Percentiles rank a stretch among this genome's conserved stretches.
phyloP scores from a whole-genome alignment of 2,329 filamentous ascomycete species.

The Atkinsonella texensis region DNA sequence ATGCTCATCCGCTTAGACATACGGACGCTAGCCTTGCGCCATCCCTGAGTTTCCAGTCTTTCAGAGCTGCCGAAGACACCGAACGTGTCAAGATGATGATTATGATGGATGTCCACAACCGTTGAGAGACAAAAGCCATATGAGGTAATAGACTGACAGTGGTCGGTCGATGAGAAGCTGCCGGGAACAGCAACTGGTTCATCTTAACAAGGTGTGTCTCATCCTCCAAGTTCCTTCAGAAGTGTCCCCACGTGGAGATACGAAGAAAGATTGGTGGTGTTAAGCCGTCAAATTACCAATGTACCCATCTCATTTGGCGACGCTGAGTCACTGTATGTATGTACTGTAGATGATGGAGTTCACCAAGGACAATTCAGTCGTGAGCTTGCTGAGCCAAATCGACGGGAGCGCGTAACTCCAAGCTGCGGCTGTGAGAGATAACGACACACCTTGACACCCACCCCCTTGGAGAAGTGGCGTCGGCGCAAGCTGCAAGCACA shows the following conservation, averaged over 20 bases:
- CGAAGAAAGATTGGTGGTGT: background rate
- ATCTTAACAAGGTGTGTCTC: background rate
- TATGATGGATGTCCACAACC: background rate
- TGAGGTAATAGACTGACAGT: background rate
- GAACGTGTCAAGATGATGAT: background rate
- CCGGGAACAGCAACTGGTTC: constrained; percentile 1
- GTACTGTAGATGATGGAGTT: background rate
- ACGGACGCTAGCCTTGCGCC: background rate
- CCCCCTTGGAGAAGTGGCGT: background rate
- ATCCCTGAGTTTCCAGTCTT: background rate
- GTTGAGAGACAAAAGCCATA: background rate
- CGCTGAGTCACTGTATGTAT: background rate
- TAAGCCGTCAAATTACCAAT: background rate
- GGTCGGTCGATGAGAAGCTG: constrained; percentile 1
- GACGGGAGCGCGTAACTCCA: too few species aligned
- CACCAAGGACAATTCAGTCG: background rate
- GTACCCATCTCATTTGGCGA: background rate
- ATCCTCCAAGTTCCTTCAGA: background rate
- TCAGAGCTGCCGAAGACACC: background rate
- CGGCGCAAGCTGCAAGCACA: constrained; percentile 2
- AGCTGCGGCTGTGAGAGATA: background rate
- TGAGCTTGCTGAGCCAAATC: background rate
- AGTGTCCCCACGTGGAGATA: constrained; percentile 5
- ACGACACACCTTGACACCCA: background rate
- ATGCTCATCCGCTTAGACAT: background rate